Conservation (phyloP, 192 early-diverging fungal genomes). For the Haplosporangium gracile region DNA sequence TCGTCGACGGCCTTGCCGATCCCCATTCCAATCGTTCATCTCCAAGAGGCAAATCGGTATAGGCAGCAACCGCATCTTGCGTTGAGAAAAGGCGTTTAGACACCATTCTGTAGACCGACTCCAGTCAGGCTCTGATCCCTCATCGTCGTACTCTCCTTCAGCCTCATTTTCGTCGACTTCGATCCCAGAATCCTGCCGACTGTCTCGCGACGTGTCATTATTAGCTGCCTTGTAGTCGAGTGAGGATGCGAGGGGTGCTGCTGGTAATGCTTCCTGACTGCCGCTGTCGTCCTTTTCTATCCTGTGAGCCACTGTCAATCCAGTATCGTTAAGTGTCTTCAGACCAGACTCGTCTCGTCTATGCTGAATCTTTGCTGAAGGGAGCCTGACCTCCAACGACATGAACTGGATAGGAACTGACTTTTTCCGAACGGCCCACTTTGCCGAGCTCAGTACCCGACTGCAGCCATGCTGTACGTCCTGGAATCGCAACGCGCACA, state of each 20-base stretch:
- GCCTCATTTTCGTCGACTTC: not conserved
- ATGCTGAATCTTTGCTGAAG: not conserved
- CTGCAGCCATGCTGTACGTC: conserved; percentile 24
- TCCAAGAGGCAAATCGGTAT: not conserved
- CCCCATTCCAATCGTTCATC: not conserved
- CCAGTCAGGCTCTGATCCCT: not conserved
- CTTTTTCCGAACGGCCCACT: conserved; percentile 8
- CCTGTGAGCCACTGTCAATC: not conserved
- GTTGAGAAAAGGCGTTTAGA: not conserved
- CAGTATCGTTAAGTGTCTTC: not conserved
- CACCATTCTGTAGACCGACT: not conserved
- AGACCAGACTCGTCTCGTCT: not conserved
- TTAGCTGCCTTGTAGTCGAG: not conserved
- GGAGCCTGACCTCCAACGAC: not conserved
- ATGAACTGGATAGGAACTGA: not conserved
- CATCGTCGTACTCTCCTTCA: not conserved
- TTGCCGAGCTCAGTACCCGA: conserved; percentile 11
- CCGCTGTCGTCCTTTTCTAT: not conserved
- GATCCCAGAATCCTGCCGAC: not conserved
- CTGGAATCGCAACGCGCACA: conserved; percentile 17
- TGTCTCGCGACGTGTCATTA: not conserved
- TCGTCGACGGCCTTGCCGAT: not conserved
- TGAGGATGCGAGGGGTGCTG: not conserved
- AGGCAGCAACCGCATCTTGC: not conserved
- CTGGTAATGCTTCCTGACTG: not conserved